Percentiles rank a stretch among this genome's conserved stretches.
Evolutionary conservation across 495 filamentous ascomycete genomes (phyloP).

Genomic region (Aspergillus funiculosus): DNA sequence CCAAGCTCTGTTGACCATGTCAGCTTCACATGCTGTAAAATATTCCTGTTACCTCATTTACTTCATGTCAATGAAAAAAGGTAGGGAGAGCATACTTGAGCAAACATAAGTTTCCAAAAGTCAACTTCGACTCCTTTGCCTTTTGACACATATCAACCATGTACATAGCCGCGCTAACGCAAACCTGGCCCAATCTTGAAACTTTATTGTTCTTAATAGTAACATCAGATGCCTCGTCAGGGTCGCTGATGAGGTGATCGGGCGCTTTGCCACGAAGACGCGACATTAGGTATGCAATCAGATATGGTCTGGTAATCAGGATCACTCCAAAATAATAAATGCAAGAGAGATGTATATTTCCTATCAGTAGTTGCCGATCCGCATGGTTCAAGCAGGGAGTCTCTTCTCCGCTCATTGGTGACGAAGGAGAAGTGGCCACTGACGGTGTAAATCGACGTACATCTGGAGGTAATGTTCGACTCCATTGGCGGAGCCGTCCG

Average conservation of each 20-base stretch:
- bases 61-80: too few species aligned
- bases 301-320: slow-evolving; percentile 15
- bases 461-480: too few species aligned
- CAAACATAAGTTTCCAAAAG: not conserved
- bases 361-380: too few species aligned
- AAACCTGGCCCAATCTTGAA: not conserved
- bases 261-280: slow-evolving; percentile 2
- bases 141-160: not conserved
- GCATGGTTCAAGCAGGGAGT: too few species aligned
- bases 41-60: too few species aligned
- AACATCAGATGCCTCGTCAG: not conserved
- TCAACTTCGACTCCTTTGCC: not conserved
- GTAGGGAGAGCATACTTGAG: not conserved
- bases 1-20: slow-evolving; percentile 11
- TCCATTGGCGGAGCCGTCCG: not conserved
- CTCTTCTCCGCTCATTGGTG: too few species aligned
- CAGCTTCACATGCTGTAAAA: too few species aligned
- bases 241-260: not conserved
- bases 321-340: slow-evolving; percentile 20
- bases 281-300: slow-evolving; percentile 12
- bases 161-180: not conserved
- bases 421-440: too few species aligned
- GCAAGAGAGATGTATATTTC: slow-evolving; percentile 3
- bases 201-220: too few species aligned
- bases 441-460: too few species aligned